Percentiles rank a stretch among this genome's conserved stretches.
Conservation (phyloP, 1,139 yeast genomes). For the Candida neerlandica region DNA sequence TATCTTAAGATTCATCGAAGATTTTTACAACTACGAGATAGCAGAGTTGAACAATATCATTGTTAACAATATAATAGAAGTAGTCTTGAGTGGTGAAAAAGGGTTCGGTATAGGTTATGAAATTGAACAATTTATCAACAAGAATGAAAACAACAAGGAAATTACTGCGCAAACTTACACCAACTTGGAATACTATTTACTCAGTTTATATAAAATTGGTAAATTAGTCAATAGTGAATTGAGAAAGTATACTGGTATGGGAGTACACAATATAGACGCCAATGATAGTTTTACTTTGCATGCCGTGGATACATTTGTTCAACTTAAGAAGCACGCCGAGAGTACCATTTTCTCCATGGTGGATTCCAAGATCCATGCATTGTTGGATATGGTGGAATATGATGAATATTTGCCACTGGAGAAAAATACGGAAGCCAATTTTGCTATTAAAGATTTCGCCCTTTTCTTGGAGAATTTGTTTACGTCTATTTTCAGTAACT, state of each 20-base stretch:
- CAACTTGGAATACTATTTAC: conserved; percentile 81
- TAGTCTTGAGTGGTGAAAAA: conserved; percentile 55
- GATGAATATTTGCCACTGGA: conserved; percentile 66
- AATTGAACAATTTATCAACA: conserved; percentile 60
- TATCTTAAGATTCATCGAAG: conserved; percentile 63
- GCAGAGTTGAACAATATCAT: conserved; percentile 49
- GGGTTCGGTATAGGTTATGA: conserved; percentile 66
- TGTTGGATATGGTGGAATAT: conserved; percentile 83
- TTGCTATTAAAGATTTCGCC: conserved; percentile 83
- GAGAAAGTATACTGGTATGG: conserved; percentile 56
- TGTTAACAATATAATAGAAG: conserved; percentile 66
- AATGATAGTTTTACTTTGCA: conserved; percentile 42
- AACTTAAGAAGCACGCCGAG: conserved; percentile 76
- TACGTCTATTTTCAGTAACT: conserved; percentile 79
- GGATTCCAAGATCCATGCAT: conserved; percentile 75
- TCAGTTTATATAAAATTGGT: conserved; percentile 60
- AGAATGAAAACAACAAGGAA: conserved; percentile 75
- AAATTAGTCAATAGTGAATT: conserved; percentile 43
- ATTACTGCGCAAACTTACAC: conserved; percentile 87
- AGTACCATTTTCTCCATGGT: conserved; percentile 77
- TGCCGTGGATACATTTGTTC: conserved; percentile 54
- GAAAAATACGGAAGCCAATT: conserved; percentile 64
- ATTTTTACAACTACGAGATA: conserved; percentile 58
- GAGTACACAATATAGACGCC: conserved; percentile 44
- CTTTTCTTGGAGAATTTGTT: conserved; percentile 84